These are phyloP conservation scores for Russula sp. DNA, from an alignment of 768 basidiomycete genomes.

Conservation along the genomic window DNA sequence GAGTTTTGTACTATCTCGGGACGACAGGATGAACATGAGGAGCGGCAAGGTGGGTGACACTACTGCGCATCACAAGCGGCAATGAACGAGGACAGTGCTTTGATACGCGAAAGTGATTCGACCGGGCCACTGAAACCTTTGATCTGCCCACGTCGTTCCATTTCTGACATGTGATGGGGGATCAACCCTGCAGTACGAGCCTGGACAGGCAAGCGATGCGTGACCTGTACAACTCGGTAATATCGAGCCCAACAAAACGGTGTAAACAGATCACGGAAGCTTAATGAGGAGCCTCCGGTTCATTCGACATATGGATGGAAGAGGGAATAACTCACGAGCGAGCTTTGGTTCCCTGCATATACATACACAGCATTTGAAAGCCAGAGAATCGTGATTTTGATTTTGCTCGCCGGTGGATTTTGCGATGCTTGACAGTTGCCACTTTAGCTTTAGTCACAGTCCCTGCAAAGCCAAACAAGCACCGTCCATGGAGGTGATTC, in stretches of 20 bases:
- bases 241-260: conserved; percentile 4
- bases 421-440: not conserved
- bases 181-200: not conserved
- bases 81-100: not conserved
- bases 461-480: not conserved
- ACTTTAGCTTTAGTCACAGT: not conserved
- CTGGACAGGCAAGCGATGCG: not conserved
- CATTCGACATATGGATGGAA: not conserved
- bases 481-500: not conserved
- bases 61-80: not conserved
- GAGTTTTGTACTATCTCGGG: not conserved
- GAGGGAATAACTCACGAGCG: not conserved
- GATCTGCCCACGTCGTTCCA: conserved; percentile 1
- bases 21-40: not conserved
- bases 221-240: not conserved
- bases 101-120: not conserved
- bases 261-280: not conserved
- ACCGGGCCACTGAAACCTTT: conserved; percentile 1
- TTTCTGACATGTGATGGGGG: not conserved
- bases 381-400: not conserved
- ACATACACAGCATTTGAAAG: conserved; percentile 3
- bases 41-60: not conserved
- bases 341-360: not conserved
- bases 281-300: not conserved
- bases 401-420: not conserved